Conservation (phyloP, 176 grass and related monocot species). For the Panicum miliaceum region DNA sequence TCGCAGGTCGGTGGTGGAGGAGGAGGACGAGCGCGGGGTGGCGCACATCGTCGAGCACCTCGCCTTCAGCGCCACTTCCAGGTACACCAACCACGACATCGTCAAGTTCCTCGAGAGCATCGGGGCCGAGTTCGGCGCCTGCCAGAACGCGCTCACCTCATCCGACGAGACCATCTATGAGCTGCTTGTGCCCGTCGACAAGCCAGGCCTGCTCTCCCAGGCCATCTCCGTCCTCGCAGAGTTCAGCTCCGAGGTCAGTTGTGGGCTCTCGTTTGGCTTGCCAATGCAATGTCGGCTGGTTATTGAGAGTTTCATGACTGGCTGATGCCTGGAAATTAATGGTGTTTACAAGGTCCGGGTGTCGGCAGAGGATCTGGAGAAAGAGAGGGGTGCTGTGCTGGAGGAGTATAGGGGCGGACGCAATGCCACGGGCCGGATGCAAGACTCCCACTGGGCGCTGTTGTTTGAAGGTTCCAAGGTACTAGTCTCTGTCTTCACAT, state of each 20-base stretch:
- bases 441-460: slow-evolving; percentile 94
- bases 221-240: slow-evolving; percentile 92
- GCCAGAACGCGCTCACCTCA: slow-evolving; percentile 97
- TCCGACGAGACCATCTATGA: slow-evolving; percentile 99
- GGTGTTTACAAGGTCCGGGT: slow-evolving; percentile 61
- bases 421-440: slow-evolving; percentile 89
- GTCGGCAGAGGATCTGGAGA: slow-evolving; percentile 89
- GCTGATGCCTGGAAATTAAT: slow-evolving; percentile 31
- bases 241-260: slow-evolving; percentile 89
- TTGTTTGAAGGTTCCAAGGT: slow-evolving; percentile 97
- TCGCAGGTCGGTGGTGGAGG: slow-evolving; percentile 85
- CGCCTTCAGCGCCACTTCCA: slow-evolving; percentile 92
- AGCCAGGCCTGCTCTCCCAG: slow-evolving; percentile 84
- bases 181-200: slow-evolving; percentile 94
- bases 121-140: slow-evolving; percentile 93
- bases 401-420: slow-evolving; percentile 98
- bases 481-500: slow-evolving; percentile 30
- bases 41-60: slow-evolving; percentile 98
- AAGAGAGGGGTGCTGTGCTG: slow-evolving; percentile 94
- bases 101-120: slow-evolving; percentile 99
- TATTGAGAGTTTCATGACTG: not conserved
- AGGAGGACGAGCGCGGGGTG: slow-evolving; percentile 94
- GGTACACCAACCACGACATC: slow-evolving; percentile 97
- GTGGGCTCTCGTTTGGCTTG: not conserved
- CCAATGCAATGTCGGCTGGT: not conserved